Base-by-base conservation (phyloP, 1,139 yeast genomes). In the Yamadazyma diospyri region DNA sequence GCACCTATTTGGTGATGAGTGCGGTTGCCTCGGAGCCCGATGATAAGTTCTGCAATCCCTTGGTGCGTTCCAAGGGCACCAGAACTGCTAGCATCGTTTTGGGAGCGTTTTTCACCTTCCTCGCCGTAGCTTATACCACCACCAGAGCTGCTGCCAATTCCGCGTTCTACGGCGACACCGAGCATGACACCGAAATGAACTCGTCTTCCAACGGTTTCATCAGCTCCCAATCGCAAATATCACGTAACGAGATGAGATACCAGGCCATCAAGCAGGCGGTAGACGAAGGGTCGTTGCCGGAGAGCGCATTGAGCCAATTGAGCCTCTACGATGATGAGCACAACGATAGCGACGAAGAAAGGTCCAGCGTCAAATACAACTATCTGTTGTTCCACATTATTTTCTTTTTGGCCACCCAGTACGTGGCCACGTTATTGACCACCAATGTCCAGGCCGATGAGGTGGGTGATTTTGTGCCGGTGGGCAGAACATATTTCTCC, bases 11-110 rank as follows among this genome's bases (percentile, higher is more conserved):
- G 44, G 81, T 92, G 5, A 76, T 92, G 72, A 81, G 95, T 45
- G 98, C 98, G 0, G 95, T 94, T 44, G 84, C 96, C 1, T 81
- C 95, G 7, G 98, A 92, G 56, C 99, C 98, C 0, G 98, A 92
- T 57, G 97, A 92, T 61, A 78, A 73, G 51, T 65, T 68, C 46
- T 94, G 99, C 57, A 94, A 94, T 56, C 98, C 98, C 6, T 67
- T 92, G 40, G 79, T 89, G 13, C 74, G 97, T 45, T 85, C 95
- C 3, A 72, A 75, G 37, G 96, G 97, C 4, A 88, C 98, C 0
- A 76, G 97, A 49, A 88, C 95, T 2, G 80, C 87, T 14, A 83
- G 95, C 43, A 81, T 89, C 34, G 78, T 92, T 1, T 57, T 94
- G 33, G 98, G 98, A 15, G 97, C 97, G 0, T 63, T 88, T 25